Conservation (phyloP, 2,329 filamentous ascomycete genomes). For the Hymenoscyphus infarciens region DNA sequence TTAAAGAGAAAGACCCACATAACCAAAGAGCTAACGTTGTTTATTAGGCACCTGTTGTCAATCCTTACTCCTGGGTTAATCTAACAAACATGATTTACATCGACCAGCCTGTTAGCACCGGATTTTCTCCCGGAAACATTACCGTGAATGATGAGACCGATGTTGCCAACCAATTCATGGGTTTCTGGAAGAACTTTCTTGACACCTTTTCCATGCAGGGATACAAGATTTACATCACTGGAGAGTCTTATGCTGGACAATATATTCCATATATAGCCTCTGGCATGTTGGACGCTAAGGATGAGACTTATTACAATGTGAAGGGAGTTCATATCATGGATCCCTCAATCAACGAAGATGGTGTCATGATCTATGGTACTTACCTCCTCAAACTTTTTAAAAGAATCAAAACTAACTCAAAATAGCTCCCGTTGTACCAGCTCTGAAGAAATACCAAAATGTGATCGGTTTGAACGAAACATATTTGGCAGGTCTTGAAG, state of each 20-base stretch:
- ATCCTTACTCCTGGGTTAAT: constrained; percentile 32
- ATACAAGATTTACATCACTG: constrained; percentile 60
- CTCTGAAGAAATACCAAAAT: constrained; percentile 46
- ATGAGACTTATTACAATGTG: constrained; percentile 56
- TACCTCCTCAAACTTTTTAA: neutral
- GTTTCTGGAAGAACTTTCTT: constrained; percentile 62
- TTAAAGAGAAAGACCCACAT: neutral
- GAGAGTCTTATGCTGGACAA: constrained; percentile 58
- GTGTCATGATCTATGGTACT: constrained; percentile 22
- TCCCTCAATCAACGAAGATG: constrained; percentile 45
- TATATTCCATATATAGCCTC: constrained; percentile 46
- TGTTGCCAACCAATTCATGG: constrained; percentile 53
- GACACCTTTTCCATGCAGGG: constrained; percentile 53
- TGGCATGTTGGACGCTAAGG: constrained; percentile 44
- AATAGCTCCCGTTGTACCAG: constrained; percentile 42
- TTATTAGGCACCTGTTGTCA: constrained; percentile 26
- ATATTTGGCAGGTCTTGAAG: constrained; percentile 45
- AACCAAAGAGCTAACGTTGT: constrained; percentile 4
- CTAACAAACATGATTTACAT: constrained; percentile 32
- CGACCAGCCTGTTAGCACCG: constrained; percentile 37
- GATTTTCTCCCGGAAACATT: constrained; percentile 52
- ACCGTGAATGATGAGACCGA: constrained; percentile 50
- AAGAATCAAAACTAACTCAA: constrained; percentile 11
- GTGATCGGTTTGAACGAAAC: constrained; percentile 52
- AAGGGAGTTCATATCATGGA: constrained; percentile 60